These are phyloP conservation scores for Pyronema omphalodes DNA, from an alignment of 495 filamentous ascomycete genomes.

Conservation along the genomic window DNA sequence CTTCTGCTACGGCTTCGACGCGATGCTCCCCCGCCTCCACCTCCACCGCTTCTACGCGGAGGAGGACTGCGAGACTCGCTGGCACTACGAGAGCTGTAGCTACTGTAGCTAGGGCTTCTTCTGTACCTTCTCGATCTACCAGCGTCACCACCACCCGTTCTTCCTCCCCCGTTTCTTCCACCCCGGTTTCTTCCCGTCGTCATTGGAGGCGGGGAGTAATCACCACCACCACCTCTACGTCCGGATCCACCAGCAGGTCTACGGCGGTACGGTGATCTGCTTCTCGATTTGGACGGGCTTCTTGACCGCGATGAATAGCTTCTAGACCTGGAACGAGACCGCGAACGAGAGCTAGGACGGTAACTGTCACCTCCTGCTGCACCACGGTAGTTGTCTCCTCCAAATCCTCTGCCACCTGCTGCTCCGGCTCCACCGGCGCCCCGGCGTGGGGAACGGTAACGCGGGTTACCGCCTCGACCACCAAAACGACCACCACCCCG, in stretches of 20 bases:
- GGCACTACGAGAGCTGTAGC: constrained; percentile 36
- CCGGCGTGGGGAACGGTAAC: constrained; percentile 20
- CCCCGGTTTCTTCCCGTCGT: constrained; percentile 28
- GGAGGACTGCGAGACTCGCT: constrained; percentile 26
- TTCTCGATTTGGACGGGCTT: constrained; percentile 14
- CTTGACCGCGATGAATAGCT: constrained; percentile 17
- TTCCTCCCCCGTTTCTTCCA: constrained; percentile 24
- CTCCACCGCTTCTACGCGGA: constrained; percentile 25
- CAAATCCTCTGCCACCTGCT: constrained; percentile 11
- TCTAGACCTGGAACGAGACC: constrained; percentile 13
- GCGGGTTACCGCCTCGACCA: constrained; percentile 7
- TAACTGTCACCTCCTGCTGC: constrained; percentile 18
- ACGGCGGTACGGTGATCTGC: constrained; percentile 30
- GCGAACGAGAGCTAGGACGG: constrained; percentile 15
- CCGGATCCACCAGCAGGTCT: constrained; percentile 28
- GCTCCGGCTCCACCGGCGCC: constrained; percentile 5
- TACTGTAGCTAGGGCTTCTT: constrained; percentile 44
- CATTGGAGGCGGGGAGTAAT: constrained; percentile 34
- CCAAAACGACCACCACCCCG: neutral
- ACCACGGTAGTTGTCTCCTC: constrained; percentile 16
- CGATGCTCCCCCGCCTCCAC: constrained; percentile 15
- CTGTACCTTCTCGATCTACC: constrained; percentile 28
- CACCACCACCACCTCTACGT: constrained; percentile 19
- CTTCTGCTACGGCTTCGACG: constrained; percentile 16
- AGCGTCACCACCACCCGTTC: constrained; percentile 19